Evolutionary conservation across 768 basidiomycete genomes (phyloP), one percentile per base, ranked within the genome.

Genomic region (Macrolepiota albuminosa): DNA sequence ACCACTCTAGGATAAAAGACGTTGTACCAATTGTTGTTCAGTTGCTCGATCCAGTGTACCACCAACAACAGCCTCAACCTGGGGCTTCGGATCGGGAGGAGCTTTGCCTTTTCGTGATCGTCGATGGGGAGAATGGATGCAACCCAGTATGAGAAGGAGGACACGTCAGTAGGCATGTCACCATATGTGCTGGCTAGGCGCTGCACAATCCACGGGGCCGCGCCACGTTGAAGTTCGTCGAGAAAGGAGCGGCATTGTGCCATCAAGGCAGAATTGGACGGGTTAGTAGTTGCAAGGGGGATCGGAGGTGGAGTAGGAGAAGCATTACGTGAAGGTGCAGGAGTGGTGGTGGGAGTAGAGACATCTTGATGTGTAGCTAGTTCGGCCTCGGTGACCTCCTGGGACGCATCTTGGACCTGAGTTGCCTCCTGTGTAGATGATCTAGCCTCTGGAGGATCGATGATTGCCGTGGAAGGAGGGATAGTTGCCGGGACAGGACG

Each of bases 121-220:
- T 96, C 93, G 68, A 98, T 93, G 39, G 95, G 91, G 52, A 98
- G 84, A 40, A 96, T 85, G 71, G 85, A 79, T 0, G 91, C 93
- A 76, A 96, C 93, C 91, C 92, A 96, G 72, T 90, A 97, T 37
- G 85, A 84, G 71, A 96, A 94, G 26, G 80, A 75, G 31, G 80
- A 80, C 0, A 87, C 82, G 71, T 93, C 88, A 13, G 73, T 67
- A 1, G 94, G 94, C 79, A 91, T 88, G 5, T 81, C 76, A 3
- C 93, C 93, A 68, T 89, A 90, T 0, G 87, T 85, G 66, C 82
- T 83, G 68, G 90, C 85, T 47, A 97, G 80, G 51, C 92, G 84
- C 67, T 97, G 93, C 2, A 93, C 86, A 39, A 98, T 87, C 95
- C 96, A 98, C 11, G 95, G 96, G 0, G 93, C 91, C 1, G 85